Base-by-base conservation (phyloP, 306 rosid species). In the Rosa multiflora region DNA sequence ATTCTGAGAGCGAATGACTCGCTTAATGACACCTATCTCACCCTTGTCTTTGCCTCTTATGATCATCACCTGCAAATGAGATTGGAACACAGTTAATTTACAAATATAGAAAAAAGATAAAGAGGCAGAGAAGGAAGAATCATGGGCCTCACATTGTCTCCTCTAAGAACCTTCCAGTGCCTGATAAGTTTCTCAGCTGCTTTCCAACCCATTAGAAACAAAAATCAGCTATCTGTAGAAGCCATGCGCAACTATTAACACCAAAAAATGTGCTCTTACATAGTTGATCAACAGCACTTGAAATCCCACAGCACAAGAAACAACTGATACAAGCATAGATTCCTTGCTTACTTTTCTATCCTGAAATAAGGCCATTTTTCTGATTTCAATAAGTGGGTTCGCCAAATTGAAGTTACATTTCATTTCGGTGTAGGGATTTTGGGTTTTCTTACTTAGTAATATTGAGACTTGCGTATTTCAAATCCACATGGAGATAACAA, bases 161-260 rank as follows among this genome's bases (percentile, higher is more conserved):
- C 98, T 84, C 97, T 88, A 80, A 95, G 76, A 88, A 95, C 7
- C 84, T 89, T 92, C 99, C 97, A 95, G 80, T 92, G 92, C 82
- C 96, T 87, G 59, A 95, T 85, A 58, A 95, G 98, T 78, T 95
- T 95, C 90, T 92, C 87, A 26, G 99, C 98, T 1, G 98, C 99
- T 87, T 95, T 95, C 99, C 99, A 91, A 79, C 99, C 98, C 99
- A 92, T 95, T 62, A 32, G 20, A 7, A 46, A 5, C n/a, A 47
- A 62, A 43, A 62, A 18, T 18, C 37, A 17, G 4, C 40, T 76
- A 47, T 32, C 79, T 76, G 62, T 70, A 76, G 47, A 63, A 63
- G 12, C 70, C 70, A 75, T 26, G 47, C 13, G 47, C 70, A 75
- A 17, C 44, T 46, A 61, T 75, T 29, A 75, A 29, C 13, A 26